A percentile compares a stretch with the other conserved stretches of the same genome.
phyloP scores from a whole-genome alignment of 371 early-diverging fungal species.

The Lichtheimia corymbifera region DNA sequence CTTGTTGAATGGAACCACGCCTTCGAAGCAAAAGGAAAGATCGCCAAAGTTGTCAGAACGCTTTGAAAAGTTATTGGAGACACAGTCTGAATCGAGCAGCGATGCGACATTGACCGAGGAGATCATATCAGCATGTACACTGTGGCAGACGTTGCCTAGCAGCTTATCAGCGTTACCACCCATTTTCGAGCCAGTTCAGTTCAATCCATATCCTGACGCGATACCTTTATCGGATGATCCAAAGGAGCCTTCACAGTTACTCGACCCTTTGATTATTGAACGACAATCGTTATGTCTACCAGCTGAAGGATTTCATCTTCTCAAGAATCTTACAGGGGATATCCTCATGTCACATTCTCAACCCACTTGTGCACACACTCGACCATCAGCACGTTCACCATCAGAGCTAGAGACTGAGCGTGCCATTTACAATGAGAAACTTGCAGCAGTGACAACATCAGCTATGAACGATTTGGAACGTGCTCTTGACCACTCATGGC shows the following conservation, averaged over 20 bases:
- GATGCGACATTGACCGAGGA: conserved; percentile 25
- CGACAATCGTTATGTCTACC: conserved; percentile 63
- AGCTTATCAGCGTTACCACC: conserved; percentile 39
- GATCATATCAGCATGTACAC: conserved; percentile 32
- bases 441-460: conserved; percentile 36
- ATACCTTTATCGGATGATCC: conserved; percentile 60
- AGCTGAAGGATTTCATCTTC: conserved; percentile 65
- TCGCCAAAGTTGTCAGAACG: conserved; percentile 28
- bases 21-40: conserved; percentile 25
- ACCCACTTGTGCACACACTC: conserved; percentile 74
- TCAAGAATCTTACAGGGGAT: conserved; percentile 72
- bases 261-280: conserved; percentile 62
- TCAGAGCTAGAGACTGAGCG: conserved; percentile 74
- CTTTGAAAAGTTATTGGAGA: conserved; percentile 29
- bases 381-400: conserved; percentile 65
- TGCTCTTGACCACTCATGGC: conserved; percentile 43
- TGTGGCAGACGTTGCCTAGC: conserved; percentile 45
- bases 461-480: conserved; percentile 39
- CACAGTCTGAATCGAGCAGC: conserved; percentile 12
- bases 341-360: conserved; percentile 72
- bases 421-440: conserved; percentile 66
- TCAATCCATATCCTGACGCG: conserved; percentile 64
- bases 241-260: conserved; percentile 60
- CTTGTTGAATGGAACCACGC: conserved; percentile 11
- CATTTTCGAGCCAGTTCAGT: conserved; percentile 49